A percentile compares a stretch with the other conserved stretches of the same genome.
Conservation (phyloP, 805 yeast species). For the Jamesozyma gamospora region DNA sequence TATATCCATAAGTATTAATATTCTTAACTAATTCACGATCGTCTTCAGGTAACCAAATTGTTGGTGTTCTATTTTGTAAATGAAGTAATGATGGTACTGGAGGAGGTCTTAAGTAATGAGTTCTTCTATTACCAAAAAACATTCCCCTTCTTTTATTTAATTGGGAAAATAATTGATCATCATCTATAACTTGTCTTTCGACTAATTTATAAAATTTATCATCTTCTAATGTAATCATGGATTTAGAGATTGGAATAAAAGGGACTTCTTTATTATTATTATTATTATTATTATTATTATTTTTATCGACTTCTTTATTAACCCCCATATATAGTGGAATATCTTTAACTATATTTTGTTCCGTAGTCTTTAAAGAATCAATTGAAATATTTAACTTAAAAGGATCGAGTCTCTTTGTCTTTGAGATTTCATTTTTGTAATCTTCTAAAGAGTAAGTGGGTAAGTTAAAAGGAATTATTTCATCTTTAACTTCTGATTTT, state of each 20-base stretch:
- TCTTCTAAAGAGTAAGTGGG: constrained; percentile 29
- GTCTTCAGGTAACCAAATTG: constrained; percentile 94
- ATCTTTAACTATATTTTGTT: constrained; percentile 28
- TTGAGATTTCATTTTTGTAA: constrained; percentile 6
- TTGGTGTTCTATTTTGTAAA: constrained; percentile 76
- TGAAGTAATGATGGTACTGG: constrained; percentile 79
- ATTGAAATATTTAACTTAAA: constrained; percentile 28
- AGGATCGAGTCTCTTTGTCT: constrained; percentile 11
- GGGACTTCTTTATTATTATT: no score
- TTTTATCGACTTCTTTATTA: constrained; percentile 19
- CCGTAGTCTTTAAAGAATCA: constrained; percentile 26
- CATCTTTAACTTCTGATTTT: constrained; percentile 29
- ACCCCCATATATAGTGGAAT: constrained; percentile 28
- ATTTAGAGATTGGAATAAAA: constrained; percentile 52
- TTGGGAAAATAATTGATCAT: constrained; percentile 30
- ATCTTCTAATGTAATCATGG: constrained; percentile 53
- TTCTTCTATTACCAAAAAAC: constrained; percentile 41
- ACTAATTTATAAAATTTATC: constrained; percentile 52
- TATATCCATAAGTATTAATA: constrained; percentile 78
- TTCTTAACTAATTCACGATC: constrained; percentile 70
- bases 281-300: background rate
- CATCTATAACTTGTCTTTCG: constrained; percentile 39
- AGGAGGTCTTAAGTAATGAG: constrained; percentile 72
- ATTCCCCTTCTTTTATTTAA: constrained; percentile 35
- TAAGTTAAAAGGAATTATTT: constrained; percentile 13